Evolutionary conservation across 202 grass and related monocot genomes (phyloP).

Genomic region (Thinopyrum obtusiflorum): DNA sequence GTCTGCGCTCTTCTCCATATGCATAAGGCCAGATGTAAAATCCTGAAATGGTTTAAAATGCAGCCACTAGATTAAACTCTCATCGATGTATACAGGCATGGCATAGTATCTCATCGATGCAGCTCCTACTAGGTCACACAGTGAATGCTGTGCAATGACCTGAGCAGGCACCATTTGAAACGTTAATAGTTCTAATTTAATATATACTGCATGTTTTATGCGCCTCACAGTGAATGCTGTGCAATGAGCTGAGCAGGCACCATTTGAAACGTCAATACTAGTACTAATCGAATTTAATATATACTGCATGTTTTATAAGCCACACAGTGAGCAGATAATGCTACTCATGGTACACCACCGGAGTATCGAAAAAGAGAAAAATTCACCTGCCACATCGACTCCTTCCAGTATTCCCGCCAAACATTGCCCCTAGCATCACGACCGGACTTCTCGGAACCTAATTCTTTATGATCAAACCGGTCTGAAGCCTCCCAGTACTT

Average conservation of each 20-base stretch:
- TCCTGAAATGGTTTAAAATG: slow-evolving; percentile 51
- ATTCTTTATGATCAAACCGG: slow-evolving; percentile 81
- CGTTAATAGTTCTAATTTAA: background rate
- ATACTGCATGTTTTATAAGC: background rate
- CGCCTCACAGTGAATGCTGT: no score
- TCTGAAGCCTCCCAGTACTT: slow-evolving; percentile 99
- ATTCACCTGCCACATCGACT: slow-evolving; percentile 89
- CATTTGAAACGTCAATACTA: no score
- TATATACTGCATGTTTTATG: no score
- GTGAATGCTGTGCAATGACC: background rate
- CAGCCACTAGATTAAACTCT: slow-evolving; percentile 1
- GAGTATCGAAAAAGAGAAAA: background rate
- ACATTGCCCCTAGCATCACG: slow-evolving; percentile 87
- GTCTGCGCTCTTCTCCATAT: slow-evolving; percentile 96
- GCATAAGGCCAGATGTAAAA: slow-evolving; percentile 52
- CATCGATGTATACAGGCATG: background rate
- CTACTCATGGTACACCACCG: background rate
- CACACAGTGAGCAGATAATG: background rate
- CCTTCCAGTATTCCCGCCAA: slow-evolving; percentile 96
- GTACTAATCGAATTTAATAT: no score
- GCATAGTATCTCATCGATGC: background rate
- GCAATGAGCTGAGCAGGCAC: no score
- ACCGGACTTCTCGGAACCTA: slow-evolving; percentile 94
- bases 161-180: background rate
- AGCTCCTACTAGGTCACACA: background rate